Evolutionary conservation across 73 alveolate genomes (phyloP), one percentile per base, ranked within the genome.

Genomic region (Blepharisma japonicum): DNA sequence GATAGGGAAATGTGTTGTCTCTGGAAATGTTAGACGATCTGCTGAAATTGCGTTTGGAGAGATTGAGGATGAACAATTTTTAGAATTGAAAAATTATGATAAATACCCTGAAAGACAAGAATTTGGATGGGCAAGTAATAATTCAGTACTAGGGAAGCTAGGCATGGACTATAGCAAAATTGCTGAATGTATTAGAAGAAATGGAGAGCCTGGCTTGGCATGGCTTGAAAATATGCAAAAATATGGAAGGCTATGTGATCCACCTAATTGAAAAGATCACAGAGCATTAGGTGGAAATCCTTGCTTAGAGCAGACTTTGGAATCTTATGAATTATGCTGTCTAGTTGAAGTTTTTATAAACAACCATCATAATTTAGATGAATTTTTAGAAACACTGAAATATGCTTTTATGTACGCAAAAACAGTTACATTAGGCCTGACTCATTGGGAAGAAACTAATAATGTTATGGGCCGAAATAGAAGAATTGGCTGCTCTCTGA

Each of bases 121-220:
- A 14, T 53, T n/a, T 53, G 68, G 68, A 53, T 53, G 68, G 68
- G 21, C 68, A 53, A 53, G 68, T 53, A 53, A 53, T 53, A 53
- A 53, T 20, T n/a, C 25, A 0, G 21, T 53, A 2, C 21, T 53
- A 53, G 68, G 25, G 4, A 53, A 53, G 4, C 21, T 53, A 0
- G 39, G 39, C 23, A 14, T 20, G 54, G 61, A 66, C 76, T 55
- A 45, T 27, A 38, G 72, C 21, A 18, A 45, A 71, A 27, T 71
- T 53, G 88, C 82, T 6, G 90, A 82, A 4, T 54, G 70, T 3
- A 83, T 87, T 27, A 42, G 68, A 27, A 68, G 50, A 53, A 87
- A 87, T 66, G 94, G 94, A 56, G 94, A 87, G 72, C 94, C 94
- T 38, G 94, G 94, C 2, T 55, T 87, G 14, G 82, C 87, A 48